Evolutionary conservation across 352 stramenopile genomes (phyloP).

Genomic region (Phytophthora cryptogea): DNA sequence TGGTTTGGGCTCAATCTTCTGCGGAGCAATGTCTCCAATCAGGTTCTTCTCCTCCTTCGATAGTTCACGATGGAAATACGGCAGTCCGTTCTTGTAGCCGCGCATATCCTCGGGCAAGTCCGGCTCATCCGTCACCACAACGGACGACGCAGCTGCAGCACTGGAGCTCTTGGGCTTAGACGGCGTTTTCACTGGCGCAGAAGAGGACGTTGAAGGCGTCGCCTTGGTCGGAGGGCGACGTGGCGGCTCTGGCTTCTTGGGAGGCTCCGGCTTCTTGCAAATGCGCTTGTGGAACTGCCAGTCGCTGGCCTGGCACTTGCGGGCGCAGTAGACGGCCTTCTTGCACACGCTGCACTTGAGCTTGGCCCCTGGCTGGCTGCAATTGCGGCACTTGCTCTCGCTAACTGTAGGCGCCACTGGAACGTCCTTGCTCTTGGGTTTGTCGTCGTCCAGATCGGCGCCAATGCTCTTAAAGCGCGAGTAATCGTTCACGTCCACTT

Average conservation of each 20-base stretch:
- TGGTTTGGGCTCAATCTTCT: constrained; percentile 72
- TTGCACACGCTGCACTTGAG: constrained; percentile 90
- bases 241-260: constrained; percentile 52
- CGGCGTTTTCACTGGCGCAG: constrained; percentile 26
- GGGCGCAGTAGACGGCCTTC: constrained; percentile 83
- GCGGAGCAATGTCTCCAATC: constrained; percentile 94
- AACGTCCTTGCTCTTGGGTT: constrained; percentile 18
- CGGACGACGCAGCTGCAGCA: constrained; percentile 34
- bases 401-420: constrained; percentile 1
- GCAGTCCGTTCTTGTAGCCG: constrained; percentile 86
- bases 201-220: constrained; percentile 15
- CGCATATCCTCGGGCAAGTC: constrained; percentile 64
- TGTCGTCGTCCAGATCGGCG: constrained; percentile 48
- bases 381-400: constrained; percentile 69
- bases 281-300: constrained; percentile 89
- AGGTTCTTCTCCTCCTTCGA: constrained; percentile 95
- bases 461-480: constrained; percentile 86
- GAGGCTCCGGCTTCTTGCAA: constrained; percentile 81
- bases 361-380: constrained; percentile 71
- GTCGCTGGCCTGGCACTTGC: constrained; percentile 81
- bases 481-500: constrained; percentile 86
- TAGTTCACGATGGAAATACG: constrained; percentile 98
- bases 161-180: constrained; percentile 25
- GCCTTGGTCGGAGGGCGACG: constrained; percentile 21
- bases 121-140: constrained; percentile 71